These are phyloP conservation scores for Arthrobotrys megalospora DNA, from an alignment of 2,329 filamentous ascomycete species.

Conservation along the genomic window DNA sequence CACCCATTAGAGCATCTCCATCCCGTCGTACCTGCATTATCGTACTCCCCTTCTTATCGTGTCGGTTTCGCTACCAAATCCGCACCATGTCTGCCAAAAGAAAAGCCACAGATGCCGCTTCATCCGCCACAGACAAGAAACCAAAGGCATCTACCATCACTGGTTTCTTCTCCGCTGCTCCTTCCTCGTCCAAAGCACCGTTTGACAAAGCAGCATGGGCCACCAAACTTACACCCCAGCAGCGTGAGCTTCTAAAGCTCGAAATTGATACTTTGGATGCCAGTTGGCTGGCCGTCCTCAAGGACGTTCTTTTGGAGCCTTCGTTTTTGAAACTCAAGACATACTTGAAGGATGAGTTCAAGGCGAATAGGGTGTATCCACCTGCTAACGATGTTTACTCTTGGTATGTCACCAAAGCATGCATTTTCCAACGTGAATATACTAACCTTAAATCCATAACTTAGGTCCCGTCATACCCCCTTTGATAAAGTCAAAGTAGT, in stretches of 20 bases:
- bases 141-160: slow-evolving; percentile 65
- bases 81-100: slow-evolving; percentile 66
- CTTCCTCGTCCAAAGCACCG: slow-evolving; percentile 68
- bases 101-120: slow-evolving; percentile 64
- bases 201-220: slow-evolving; percentile 95
- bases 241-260: slow-evolving; percentile 83
- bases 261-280: slow-evolving; percentile 94
- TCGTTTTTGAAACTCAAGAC: slow-evolving; percentile 90
- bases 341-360: slow-evolving; percentile 85
- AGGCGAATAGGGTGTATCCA: slow-evolving; percentile 84
- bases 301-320: slow-evolving; percentile 83
- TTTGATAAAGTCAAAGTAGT: slow-evolving; percentile 91
- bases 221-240: slow-evolving; percentile 82
- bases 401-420: slow-evolving; percentile 75
- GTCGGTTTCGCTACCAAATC: slow-evolving; percentile 43
- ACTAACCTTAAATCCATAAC: slow-evolving; percentile 12
- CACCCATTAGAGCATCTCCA: slow-evolving; percentile 25
- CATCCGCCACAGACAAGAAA: slow-evolving; percentile 60
- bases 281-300: slow-evolving; percentile 90
- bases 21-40: slow-evolving; percentile 13
- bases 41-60: slow-evolving; percentile 25
- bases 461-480: slow-evolving; percentile 92
- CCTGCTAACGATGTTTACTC: slow-evolving; percentile 92
- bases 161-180: slow-evolving; percentile 55
- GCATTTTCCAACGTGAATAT: background rate